Conservation (phyloP, 345 rosid species). For the Eucalyptus guilfoylei region DNA sequence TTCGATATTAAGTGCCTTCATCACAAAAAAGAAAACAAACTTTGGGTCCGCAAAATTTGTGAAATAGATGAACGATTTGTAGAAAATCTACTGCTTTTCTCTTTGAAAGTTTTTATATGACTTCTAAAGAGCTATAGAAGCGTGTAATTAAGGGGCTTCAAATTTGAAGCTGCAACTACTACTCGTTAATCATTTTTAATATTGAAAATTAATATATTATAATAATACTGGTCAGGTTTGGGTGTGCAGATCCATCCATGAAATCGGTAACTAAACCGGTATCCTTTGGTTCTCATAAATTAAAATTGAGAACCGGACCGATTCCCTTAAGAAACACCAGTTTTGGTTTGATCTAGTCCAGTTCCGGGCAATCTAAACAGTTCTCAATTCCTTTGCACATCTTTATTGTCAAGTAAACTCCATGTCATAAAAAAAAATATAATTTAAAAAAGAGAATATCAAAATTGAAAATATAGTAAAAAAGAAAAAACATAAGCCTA, state of each 20-base stretch:
- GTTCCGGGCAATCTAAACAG: rapidly evolving
- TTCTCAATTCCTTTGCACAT: rapidly evolving
- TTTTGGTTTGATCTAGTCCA: rapidly evolving
- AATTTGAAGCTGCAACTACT: too few relatives aligned
- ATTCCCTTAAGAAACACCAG: rapidly evolving
- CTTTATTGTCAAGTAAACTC: background rate
- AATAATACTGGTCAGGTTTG: rapidly evolving
- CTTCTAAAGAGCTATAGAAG: too few relatives aligned
- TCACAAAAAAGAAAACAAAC: rapidly evolving
- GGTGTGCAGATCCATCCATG: rapidly evolving
- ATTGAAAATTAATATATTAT: too few relatives aligned
- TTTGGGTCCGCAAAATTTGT: too few relatives aligned
- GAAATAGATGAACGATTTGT: too few relatives aligned
- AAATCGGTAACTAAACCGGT: too few relatives aligned
- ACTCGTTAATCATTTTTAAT: too few relatives aligned
- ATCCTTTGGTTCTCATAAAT: rapidly evolving
- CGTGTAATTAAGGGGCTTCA: too few relatives aligned
- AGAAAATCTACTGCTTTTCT: too few relatives aligned
- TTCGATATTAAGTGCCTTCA: too few relatives aligned
- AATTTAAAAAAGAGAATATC: background rate
- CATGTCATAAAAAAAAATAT: rapidly evolving
- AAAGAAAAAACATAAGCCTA: background rate
- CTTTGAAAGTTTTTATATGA: too few relatives aligned
- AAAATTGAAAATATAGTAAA: background rate
- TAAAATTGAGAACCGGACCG: rapidly evolving